Conservation (phyloP, 2,329 filamentous ascomycete species). For the Penicillium sp. region DNA sequence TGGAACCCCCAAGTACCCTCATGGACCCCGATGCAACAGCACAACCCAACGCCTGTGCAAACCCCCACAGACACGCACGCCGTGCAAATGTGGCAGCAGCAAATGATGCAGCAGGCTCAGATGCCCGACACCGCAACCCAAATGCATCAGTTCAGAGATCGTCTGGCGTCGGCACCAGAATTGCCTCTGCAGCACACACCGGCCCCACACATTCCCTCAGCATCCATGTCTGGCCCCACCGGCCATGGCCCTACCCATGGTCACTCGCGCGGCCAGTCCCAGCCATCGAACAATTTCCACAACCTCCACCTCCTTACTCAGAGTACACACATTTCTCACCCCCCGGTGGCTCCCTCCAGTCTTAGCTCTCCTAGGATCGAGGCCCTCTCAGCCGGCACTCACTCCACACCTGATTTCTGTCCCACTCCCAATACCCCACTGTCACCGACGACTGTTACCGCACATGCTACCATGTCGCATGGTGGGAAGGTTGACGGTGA, state of each 20-base stretch:
- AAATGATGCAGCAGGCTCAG: conserved; percentile 29
- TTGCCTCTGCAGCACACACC: conserved; percentile 26
- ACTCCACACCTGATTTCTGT: conserved; percentile 37
- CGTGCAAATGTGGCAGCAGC: conserved; percentile 30
- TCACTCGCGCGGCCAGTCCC: conserved; percentile 24
- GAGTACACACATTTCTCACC: conserved; percentile 15
- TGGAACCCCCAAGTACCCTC: conserved; percentile 20
- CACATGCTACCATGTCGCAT: background rate
- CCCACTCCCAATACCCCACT: conserved; percentile 33
- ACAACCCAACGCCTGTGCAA: conserved; percentile 21
- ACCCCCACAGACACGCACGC: conserved; percentile 24
- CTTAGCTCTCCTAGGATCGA: conserved; percentile 24
- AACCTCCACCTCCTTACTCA: conserved; percentile 25
- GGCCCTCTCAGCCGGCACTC: conserved; percentile 28
- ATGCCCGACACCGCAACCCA: conserved; percentile 18
- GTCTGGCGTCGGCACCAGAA: conserved; percentile 37
- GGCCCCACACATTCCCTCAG: conserved; percentile 14
- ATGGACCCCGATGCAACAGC: conserved; percentile 26
- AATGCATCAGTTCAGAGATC: conserved; percentile 35
- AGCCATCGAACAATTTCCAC: conserved; percentile 23
- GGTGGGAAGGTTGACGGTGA: conserved; percentile 22
- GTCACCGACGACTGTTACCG: conserved; percentile 26
- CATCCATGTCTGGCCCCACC: conserved; percentile 22
- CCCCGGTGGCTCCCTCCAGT: conserved; percentile 4
- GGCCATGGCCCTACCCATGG: conserved; percentile 12